Evolutionary conservation across 192 early-diverging fungal genomes (phyloP).

Genomic region (Ambispora gerdemannii): DNA sequence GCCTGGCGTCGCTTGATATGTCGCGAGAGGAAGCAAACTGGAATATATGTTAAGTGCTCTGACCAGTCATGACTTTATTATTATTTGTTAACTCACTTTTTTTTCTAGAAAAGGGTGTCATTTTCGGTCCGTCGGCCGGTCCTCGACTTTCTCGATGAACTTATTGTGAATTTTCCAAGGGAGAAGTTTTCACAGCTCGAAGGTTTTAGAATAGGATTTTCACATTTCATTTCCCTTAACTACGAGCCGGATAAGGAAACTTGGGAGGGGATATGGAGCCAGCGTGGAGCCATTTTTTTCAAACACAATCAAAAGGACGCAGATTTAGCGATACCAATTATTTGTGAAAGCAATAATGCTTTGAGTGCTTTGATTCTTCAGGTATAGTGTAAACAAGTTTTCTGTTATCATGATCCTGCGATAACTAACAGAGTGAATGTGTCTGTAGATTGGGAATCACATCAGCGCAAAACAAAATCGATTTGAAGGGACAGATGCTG

Average conservation of each 20-base stretch:
- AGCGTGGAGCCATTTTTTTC: neutral
- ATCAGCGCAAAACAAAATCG: slow-evolving; percentile 4
- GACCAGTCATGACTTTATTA: slow-evolving; percentile 16
- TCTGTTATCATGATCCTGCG: neutral
- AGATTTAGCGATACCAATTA: neutral
- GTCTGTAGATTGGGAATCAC: slow-evolving; percentile 9
- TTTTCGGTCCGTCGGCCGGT: neutral
- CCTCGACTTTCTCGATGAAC: slow-evolving; percentile 4
- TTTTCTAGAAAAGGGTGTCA: too few relatives aligned
- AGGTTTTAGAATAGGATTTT: neutral
- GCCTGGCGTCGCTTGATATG: slow-evolving; percentile 4
- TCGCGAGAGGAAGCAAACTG: neutral
- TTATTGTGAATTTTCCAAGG: neutral
- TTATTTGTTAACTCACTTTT: too few relatives aligned
- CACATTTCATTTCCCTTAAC: slow-evolving; percentile 3
- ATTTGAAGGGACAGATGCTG: neutral
- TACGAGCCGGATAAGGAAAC: neutral
- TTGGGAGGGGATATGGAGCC: neutral
- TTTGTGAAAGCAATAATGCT: neutral
- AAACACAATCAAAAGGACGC: slow-evolving; percentile 5
- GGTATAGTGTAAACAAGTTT: neutral
- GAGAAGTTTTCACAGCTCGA: neutral
- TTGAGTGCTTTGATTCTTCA: neutral
- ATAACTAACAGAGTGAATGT: neutral
- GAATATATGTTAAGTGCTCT: neutral